Evolutionary conservation across 176 grass and related monocot species (phyloP).

Genomic region (Bonia amplexicaulis): DNA sequence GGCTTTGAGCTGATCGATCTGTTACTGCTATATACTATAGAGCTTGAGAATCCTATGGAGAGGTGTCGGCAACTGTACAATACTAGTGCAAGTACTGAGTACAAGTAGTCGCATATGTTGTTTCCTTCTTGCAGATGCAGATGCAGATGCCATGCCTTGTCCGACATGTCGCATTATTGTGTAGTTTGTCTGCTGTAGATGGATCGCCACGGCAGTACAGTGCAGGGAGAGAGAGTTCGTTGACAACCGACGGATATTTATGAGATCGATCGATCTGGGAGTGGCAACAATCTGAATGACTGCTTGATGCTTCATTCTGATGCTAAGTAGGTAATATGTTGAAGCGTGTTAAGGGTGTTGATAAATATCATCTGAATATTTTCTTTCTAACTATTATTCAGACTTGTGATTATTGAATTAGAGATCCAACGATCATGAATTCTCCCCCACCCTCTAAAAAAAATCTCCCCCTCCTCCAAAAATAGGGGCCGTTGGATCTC

Average conservation of each 20-base stretch:
- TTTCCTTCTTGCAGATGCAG: background rate
- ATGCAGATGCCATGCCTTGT: background rate
- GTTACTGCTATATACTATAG: background rate
- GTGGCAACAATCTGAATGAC: background rate
- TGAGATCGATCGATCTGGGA: background rate
- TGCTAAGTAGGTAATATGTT: background rate
- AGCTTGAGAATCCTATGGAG: conserved; percentile 12
- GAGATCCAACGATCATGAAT: no score
- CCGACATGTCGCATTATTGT: conserved; percentile 13
- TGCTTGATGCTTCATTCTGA: background rate
- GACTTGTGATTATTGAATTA: no score
- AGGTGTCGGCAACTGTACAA: background rate
- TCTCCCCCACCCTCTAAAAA: no score
- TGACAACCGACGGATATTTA: background rate
- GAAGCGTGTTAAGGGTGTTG: no score
- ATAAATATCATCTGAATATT: no score
- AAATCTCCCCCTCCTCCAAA: no score
- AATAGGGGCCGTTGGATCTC: no score
- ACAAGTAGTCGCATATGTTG: no score
- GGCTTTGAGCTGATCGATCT: background rate
- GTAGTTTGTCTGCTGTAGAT: conserved; percentile 24
- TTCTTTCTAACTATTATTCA: no score
- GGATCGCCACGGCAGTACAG: conserved; percentile 3
- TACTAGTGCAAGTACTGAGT: background rate
- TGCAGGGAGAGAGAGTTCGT: background rate